Conservation (phyloP, 176 grass and related monocot species). For the Carex myosuroides region DNA sequence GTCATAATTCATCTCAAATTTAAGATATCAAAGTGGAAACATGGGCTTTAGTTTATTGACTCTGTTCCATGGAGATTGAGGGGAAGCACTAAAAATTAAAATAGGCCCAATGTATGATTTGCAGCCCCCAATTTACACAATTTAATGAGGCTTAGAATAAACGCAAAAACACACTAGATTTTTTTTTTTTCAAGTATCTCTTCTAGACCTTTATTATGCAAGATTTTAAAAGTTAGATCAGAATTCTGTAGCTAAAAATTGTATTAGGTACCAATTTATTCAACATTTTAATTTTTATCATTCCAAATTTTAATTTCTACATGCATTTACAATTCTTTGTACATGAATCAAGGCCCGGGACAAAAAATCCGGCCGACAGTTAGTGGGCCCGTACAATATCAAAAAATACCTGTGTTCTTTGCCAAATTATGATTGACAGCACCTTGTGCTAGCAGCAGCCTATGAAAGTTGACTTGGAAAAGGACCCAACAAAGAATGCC, state of each 20-base stretch:
- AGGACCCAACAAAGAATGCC: neutral
- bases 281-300: no score
- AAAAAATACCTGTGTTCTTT: neutral
- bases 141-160: neutral
- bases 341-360: no score
- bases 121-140: neutral
- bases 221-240: no score
- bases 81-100: neutral
- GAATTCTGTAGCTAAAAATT: neutral
- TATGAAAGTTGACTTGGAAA: constrained; percentile 6
- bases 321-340: neutral
- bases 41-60: neutral
- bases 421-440: neutral
- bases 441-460: neutral
- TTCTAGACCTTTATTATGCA: no score
- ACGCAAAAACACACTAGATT: neutral
- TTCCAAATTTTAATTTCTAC: neutral
- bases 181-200: no score
- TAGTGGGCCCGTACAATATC: no score
- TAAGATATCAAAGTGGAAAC: neutral
- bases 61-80: neutral
- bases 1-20: neutral
- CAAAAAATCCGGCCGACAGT: no score
- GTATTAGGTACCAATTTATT: neutral
- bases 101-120: neutral